Evolutionary conservation across 176 grass and related monocot species (phyloP).

Genomic region (Bolboschoenus planiculmis): DNA sequence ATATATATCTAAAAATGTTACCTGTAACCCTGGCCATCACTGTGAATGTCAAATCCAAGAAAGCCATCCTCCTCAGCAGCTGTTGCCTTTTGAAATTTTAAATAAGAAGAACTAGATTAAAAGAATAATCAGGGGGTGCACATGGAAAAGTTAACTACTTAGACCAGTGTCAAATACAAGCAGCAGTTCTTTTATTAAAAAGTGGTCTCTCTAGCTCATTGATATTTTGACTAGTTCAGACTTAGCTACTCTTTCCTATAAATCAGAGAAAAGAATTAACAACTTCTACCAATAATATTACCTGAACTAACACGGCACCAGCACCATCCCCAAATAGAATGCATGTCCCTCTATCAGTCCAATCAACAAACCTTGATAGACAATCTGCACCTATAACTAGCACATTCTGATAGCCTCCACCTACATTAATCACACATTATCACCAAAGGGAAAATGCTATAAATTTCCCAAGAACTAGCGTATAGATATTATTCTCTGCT

Average conservation of each 20-base stretch:
- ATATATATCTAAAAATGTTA: constrained; percentile 4
- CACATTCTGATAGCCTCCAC: constrained; percentile 50
- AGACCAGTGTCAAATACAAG: neutral
- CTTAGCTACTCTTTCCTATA: neutral
- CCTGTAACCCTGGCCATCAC: constrained; percentile 84
- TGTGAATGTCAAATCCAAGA: constrained; percentile 71
- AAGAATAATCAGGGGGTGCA: constrained; percentile 18
- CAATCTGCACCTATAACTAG: constrained; percentile 91
- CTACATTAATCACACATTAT: constrained; percentile 29
- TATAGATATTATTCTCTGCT: constrained; percentile 4
- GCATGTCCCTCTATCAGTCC: constrained; percentile 95
- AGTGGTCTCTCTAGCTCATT: no score
- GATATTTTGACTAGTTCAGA: neutral
- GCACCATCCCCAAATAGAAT: constrained; percentile 99
- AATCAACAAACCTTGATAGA: constrained; percentile 87
- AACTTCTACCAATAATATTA: constrained; percentile 31
- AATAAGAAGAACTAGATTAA: constrained; percentile 12
- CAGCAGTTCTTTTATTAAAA: neutral
- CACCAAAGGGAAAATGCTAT: neutral
- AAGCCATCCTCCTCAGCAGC: constrained; percentile 67
- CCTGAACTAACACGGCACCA: constrained; percentile 89
- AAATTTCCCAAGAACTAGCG: neutral
- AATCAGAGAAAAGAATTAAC: neutral
- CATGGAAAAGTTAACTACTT: neutral
- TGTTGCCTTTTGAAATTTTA: constrained; percentile 57